Evolutionary conservation across 148 eudicot species (phyloP).

Genomic region (Linanthus parryae): DNA sequence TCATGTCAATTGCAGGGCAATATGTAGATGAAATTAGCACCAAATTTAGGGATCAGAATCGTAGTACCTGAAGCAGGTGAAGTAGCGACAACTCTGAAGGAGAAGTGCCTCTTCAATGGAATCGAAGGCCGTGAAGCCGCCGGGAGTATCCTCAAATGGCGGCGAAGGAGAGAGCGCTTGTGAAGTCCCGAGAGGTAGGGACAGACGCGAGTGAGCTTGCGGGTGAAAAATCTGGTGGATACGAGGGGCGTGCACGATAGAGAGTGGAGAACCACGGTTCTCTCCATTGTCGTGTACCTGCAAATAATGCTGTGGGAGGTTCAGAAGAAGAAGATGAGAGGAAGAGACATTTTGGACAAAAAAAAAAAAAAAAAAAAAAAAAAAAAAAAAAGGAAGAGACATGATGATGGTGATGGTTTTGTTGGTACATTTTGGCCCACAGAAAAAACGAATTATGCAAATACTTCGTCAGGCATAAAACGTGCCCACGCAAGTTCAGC

Average conservation of each 20-base stretch:
- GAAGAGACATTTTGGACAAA: no score
- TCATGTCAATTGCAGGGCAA: no score
- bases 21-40: no score
- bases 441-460: constrained; percentile 43
- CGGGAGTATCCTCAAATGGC: constrained; percentile 21
- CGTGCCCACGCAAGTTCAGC: no score
- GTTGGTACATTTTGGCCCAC: no score
- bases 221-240: constrained; percentile 31
- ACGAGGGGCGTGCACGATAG: constrained; percentile 28
- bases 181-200: constrained; percentile 18
- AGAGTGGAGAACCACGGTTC: constrained; percentile 53
- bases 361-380: no score
- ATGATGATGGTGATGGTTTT: constrained; percentile 8
- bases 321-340: neutral
- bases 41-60: neutral
- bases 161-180: constrained; percentile 25
- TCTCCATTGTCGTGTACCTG: constrained; percentile 40
- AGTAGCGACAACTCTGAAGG: constrained; percentile 54
- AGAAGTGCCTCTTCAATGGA: constrained; percentile 23
- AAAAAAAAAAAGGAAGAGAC: no score
- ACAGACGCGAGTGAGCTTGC: constrained; percentile 16
- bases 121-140: constrained; percentile 19
- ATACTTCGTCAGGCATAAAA: no score
- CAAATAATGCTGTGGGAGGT: neutral
- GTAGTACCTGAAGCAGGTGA: constrained; percentile 41